Evolutionary conservation across 192 early-diverging fungal genomes (phyloP), one percentile per base, ranked within the genome.

Genomic region (Backusella mclennaniae): DNA sequence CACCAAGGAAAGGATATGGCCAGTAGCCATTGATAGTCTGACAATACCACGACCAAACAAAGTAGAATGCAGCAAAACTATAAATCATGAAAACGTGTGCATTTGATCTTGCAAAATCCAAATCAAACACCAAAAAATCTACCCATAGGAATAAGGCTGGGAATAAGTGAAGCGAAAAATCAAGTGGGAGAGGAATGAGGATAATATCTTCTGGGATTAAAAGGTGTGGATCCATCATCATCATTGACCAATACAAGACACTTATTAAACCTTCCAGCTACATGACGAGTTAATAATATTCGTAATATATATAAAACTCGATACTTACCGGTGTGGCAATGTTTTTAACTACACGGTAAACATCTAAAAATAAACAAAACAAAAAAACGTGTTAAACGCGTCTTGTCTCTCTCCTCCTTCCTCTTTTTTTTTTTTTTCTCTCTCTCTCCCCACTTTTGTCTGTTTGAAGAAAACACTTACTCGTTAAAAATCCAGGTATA

Each of bases 261-360:
- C 75, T 63, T 19, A 81, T 68, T 23, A 81, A 56, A 14, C 73
- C 80, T 71, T 81, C 80, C n/a, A 80, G 17, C 79, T 80, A 38
- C 1, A 44, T 39, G 9, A 35, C 49, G 31, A 35, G 35, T 44
- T 26, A 73, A 44, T 23, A 6, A 15, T 4, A 56, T 63, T 23
- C 26, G 8, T 63, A 12, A 29, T 11, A 12, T 26, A 23, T 19
- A 59, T 59, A 39, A 38, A 66, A 46, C 5, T 14, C 31, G 31
- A 21, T 12, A 67, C 66, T 69, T 80, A 77, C 80, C 39, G 80
- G 80, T 33, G 71, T 69, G 29, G 80, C 71, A 4, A 81, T 77
- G 29, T 71, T 69, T 15, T 44, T 42, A 23, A 80, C 35, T 35
- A 80, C 59, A 12, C 31, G 68, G 9, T 80, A 56, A n/a, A 38